A percentile compares a stretch with the other conserved stretches of the same genome.
Conservation (phyloP, 306 rosid species). For the Sechiopsis laciniata region DNA sequence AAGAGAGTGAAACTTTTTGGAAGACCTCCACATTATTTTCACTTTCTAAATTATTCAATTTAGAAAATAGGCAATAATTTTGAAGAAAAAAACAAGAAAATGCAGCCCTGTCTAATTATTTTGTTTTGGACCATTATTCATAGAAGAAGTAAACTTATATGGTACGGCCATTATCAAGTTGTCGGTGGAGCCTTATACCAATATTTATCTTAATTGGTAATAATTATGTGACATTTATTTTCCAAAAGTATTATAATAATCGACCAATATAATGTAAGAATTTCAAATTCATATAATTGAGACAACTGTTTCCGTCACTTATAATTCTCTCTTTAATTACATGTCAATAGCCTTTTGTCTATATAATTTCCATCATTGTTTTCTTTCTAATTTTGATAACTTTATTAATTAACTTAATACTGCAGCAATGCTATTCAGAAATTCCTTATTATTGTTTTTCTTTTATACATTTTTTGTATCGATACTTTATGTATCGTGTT, state of each 20-base stretch:
- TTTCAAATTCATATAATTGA: conserved; percentile 13
- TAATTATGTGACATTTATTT: conserved; percentile 14
- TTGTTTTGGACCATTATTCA: conserved; percentile 29
- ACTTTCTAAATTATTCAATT: neutral
- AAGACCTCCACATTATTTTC: neutral
- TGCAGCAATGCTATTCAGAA: no score
- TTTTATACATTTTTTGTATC: no score
- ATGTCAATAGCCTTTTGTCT: neutral
- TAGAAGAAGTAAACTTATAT: conserved; percentile 36
- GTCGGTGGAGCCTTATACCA: conserved; percentile 52
- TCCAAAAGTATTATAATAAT: neutral
- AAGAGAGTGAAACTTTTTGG: neutral
- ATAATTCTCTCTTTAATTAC: neutral
- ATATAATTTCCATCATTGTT: neutral
- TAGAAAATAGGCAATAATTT: neutral
- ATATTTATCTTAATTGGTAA: conserved; percentile 16
- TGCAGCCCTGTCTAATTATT: conserved; percentile 5
- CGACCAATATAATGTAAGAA: neutral
- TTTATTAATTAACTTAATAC: neutral
- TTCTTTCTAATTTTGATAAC: neutral
- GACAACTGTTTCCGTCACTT: conserved; percentile 3
- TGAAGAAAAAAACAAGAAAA: neutral
- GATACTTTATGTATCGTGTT: neutral
- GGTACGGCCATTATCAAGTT: conserved; percentile 51
- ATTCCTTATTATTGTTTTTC: no score